phyloP scores from a whole-genome alignment of 2,329 filamentous ascomycete genomes.

The Fusarium lateritium region DNA sequence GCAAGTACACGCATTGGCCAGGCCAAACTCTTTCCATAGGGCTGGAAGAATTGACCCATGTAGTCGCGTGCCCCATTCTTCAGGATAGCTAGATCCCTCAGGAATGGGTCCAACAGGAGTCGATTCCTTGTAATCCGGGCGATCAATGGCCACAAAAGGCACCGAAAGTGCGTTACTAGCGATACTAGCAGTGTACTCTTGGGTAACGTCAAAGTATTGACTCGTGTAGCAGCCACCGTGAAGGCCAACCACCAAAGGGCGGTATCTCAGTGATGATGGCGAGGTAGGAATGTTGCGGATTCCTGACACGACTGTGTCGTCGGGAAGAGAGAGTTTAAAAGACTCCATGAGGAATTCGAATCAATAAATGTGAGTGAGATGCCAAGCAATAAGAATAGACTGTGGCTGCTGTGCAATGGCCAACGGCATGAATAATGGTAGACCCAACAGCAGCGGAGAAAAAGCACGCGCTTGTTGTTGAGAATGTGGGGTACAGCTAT shows the following conservation, averaged over 20 bases:
- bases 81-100: slow-evolving; percentile 35
- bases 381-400: not conserved
- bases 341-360: slow-evolving; percentile 23
- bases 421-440: slow-evolving; percentile 2
- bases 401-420: slow-evolving; percentile 10
- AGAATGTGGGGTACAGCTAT: not conserved
- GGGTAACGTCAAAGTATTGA: slow-evolving; percentile 41
- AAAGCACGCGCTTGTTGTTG: not conserved
- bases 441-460: not conserved
- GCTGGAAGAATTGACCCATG: slow-evolving; percentile 36
- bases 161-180: slow-evolving; percentile 34
- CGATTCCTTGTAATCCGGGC: slow-evolving; percentile 37
- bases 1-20: slow-evolving; percentile 33
- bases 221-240: slow-evolving; percentile 43
- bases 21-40: slow-evolving; percentile 36
- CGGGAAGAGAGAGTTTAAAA: slow-evolving; percentile 29
- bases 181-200: slow-evolving; percentile 27
- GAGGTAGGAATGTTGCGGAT: slow-evolving; percentile 34
- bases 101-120: slow-evolving; percentile 31
- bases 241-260: slow-evolving; percentile 40
- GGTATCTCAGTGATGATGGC: slow-evolving; percentile 16
- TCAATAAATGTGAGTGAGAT: not conserved
- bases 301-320: slow-evolving; percentile 30
- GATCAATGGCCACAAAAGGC: slow-evolving; percentile 44
- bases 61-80: slow-evolving; percentile 36